Evolutionary conservation across 305 asterid species (phyloP).

Genomic region (Fraxinus baroniana): DNA sequence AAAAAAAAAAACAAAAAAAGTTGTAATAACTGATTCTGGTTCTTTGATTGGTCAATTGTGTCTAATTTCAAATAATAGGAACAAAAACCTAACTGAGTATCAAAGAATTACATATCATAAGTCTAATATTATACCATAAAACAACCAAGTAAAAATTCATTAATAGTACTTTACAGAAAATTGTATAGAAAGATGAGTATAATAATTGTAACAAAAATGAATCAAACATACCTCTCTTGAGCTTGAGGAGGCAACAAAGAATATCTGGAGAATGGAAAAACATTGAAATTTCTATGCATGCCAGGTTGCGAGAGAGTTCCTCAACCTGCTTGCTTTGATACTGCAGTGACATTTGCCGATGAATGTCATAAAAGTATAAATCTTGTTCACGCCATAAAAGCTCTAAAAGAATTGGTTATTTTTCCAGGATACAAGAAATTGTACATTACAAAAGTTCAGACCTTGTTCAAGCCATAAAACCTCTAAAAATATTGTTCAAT

Average conservation of each 20-base stretch:
- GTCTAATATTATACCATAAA: not conserved
- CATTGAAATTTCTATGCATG: constrained; percentile 28
- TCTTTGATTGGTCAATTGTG: not conserved
- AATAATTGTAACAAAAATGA: not conserved
- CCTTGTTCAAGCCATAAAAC: not conserved
- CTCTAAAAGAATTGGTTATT: not conserved
- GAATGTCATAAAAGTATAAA: constrained; percentile 14
- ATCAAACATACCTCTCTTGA: not conserved
- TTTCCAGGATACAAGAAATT: not conserved
- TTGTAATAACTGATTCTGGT: not conserved
- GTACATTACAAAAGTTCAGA: not conserved
- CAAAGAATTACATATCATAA: not conserved
- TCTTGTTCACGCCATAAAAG: not conserved
- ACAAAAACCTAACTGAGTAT: not conserved
- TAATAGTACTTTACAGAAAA: not conserved
- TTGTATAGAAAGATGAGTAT: not conserved
- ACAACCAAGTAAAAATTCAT: not conserved
- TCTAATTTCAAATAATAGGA: not conserved
- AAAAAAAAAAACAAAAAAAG: not conserved
- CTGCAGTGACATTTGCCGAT: constrained; percentile 39
- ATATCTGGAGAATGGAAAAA: constrained; percentile 31
- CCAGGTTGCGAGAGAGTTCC: constrained; percentile 35
- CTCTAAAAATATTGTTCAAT: not conserved
- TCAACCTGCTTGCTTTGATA: constrained; percentile 38
- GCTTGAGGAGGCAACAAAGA: constrained; percentile 21